Evolutionary conservation across 2,329 filamentous ascomycete species (phyloP).

Genomic region (Epichloe amarillans): DNA sequence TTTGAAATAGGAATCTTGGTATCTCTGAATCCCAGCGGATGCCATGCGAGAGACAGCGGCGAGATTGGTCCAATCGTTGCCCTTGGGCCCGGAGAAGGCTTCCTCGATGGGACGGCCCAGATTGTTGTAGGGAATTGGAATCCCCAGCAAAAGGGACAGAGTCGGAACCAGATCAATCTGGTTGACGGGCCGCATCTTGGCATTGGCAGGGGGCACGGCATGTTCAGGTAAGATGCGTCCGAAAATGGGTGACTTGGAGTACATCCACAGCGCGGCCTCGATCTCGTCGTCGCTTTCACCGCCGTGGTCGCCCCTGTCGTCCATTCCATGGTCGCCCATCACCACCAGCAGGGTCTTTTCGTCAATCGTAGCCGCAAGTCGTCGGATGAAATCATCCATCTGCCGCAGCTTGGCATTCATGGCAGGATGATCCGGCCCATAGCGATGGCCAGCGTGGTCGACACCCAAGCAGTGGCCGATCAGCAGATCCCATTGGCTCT

Average conservation of each 20-base stretch:
- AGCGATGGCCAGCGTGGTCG: constrained; percentile 92
- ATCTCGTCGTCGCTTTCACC: constrained; percentile 95
- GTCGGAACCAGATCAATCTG: constrained; percentile 97
- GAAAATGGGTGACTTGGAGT: constrained; percentile 76
- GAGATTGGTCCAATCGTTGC: constrained; percentile 62
- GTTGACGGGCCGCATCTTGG: constrained; percentile 60
- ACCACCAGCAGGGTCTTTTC: constrained; percentile 81
- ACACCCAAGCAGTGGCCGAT: constrained; percentile 91
- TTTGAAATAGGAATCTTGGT: constrained; percentile 70
- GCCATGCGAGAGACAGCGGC: constrained; percentile 64
- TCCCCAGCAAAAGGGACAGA: constrained; percentile 69
- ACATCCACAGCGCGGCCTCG: constrained; percentile 95
- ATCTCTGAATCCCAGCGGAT: constrained; percentile 76
- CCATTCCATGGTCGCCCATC: constrained; percentile 99
- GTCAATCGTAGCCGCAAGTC: constrained; percentile 60
- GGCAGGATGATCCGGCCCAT: constrained; percentile 81
- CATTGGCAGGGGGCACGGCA: constrained; percentile 47
- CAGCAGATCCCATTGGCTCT: constrained; percentile 77
- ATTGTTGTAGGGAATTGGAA: constrained; percentile 94
- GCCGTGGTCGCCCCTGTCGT: constrained; percentile 92
- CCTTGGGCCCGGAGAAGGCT: constrained; percentile 63
- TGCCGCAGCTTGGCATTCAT: constrained; percentile 85
- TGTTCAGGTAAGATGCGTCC: constrained; percentile 56
- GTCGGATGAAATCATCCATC: constrained; percentile 71
- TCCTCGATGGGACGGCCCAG: constrained; percentile 88